phyloP scores from a whole-genome alignment of 352 stramenopile species.

The Globisporangium apiculatum region DNA sequence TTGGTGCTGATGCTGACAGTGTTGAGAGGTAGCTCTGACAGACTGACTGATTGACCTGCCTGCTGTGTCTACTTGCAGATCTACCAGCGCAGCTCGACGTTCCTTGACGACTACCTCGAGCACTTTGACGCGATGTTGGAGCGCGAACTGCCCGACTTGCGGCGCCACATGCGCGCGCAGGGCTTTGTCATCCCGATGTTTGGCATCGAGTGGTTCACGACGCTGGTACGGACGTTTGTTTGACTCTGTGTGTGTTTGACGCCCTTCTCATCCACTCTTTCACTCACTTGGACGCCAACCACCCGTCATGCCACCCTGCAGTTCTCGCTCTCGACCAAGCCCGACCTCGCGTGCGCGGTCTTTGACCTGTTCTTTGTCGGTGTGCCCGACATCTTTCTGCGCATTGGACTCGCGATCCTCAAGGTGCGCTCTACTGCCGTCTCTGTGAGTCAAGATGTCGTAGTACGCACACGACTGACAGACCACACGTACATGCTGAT shows the following conservation, averaged over 20 bases:
- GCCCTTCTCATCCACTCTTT: not conserved
- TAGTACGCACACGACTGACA: too few species aligned
- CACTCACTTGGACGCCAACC: not conserved
- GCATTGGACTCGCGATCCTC: conserved; percentile 68
- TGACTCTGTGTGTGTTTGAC: not conserved
- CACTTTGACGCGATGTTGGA: conserved; percentile 81
- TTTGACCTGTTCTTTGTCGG: conserved; percentile 84
- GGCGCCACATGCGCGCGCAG: conserved; percentile 47
- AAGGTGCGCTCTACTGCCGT: conserved; percentile 27
- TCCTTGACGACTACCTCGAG: conserved; percentile 76
- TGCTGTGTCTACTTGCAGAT: conserved; percentile 22
- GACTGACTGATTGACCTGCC: not conserved
- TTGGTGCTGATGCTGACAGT: not conserved
- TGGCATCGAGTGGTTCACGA: conserved; percentile 87
- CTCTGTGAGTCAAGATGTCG: not conserved
- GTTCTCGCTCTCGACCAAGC: conserved; percentile 82
- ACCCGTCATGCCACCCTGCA: not conserved
- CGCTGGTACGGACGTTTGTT: conserved; percentile 27
- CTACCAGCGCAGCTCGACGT: conserved; percentile 77
- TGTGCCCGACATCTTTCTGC: conserved; percentile 75
- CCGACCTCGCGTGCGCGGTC: conserved; percentile 71
- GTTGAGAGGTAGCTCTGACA: not conserved
- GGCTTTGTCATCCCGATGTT: conserved; percentile 80
- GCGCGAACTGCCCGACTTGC: conserved; percentile 53
- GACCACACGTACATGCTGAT: not conserved